Evolutionary conservation across 768 basidiomycete genomes (phyloP).

Genomic region (Leucocoprinus birnbaumii): DNA sequence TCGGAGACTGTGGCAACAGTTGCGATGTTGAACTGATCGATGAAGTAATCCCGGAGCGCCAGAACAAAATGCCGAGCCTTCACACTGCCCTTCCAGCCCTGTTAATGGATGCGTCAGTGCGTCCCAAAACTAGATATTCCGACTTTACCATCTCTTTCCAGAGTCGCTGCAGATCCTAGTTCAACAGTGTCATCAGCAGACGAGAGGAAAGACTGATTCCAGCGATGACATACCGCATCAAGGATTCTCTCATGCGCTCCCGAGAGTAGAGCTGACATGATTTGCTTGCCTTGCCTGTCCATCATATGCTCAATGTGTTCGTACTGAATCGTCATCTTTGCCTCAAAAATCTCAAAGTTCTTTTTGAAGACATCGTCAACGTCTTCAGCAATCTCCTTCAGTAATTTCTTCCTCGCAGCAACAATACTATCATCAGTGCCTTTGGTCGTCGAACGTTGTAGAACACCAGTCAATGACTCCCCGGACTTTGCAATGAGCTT

Average conservation of each 20-base stretch:
- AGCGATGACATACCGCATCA: conserved; percentile 36
- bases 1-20: conserved; percentile 11
- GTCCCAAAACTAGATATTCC: too few species aligned
- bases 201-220: neutral
- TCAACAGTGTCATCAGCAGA: neutral
- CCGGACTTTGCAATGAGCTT: conserved; percentile 19
- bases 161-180: conserved; percentile 43
- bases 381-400: conserved; percentile 34
- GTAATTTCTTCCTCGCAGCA: conserved; percentile 21
- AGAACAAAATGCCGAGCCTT: conserved; percentile 50
- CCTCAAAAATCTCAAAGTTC: conserved; percentile 42
- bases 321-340: conserved; percentile 44
- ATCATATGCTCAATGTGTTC: conserved; percentile 30
- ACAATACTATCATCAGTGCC: conserved; percentile 3
- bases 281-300: conserved; percentile 30
- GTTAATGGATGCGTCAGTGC: neutral
- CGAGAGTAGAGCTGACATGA: conserved; percentile 34
- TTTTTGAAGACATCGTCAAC: conserved; percentile 32
- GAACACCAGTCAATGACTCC: conserved; percentile 13
- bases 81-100: conserved; percentile 53
- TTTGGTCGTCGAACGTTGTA: conserved; percentile 3
- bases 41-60: conserved; percentile 36
- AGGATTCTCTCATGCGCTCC: conserved; percentile 44
- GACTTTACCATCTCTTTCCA: conserved; percentile 52
- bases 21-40: conserved; percentile 18